Evolutionary conservation across 2,329 filamentous ascomycete species (phyloP).

Genomic region (Rachicladosporium sp.): DNA sequence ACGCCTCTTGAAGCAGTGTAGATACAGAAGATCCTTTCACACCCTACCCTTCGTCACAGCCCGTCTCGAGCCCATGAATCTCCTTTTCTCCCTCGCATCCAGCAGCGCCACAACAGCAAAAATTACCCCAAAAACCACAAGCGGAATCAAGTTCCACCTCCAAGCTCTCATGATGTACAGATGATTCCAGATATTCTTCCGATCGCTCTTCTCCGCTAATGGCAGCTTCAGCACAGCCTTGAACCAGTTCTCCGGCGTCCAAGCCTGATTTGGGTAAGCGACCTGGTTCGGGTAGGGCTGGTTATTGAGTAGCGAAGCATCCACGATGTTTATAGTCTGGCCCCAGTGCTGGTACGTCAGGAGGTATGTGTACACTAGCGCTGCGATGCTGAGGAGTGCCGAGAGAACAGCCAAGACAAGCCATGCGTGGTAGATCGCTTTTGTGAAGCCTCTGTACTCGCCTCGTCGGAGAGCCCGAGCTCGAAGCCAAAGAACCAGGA

Average conservation of each 20-base stretch:
- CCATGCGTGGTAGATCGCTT: constrained; percentile 13
- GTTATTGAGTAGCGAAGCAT: constrained; percentile 13
- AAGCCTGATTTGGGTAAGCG: constrained; percentile 14
- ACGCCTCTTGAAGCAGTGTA: too few relatives aligned
- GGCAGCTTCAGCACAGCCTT: constrained; percentile 13
- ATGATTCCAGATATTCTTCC: constrained; percentile 10
- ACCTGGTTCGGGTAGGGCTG: constrained; percentile 17
- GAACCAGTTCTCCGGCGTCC: constrained; percentile 22
- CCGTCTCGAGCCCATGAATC: too few relatives aligned
- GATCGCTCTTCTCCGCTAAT: constrained; percentile 7
- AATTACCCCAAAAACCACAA: constrained; percentile 14
- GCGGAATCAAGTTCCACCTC: constrained; percentile 20
- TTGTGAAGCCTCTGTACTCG: neutral
- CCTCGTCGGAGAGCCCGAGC: neutral
- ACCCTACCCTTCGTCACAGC: too few relatives aligned
- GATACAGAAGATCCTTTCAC: too few relatives aligned
- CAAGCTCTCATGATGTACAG: constrained; percentile 16
- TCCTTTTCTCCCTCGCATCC: constrained; percentile 5
- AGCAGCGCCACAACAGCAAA: constrained; percentile 9
- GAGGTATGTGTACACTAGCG: constrained; percentile 17
- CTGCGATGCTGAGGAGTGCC: constrained; percentile 13
- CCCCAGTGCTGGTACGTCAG: constrained; percentile 11
- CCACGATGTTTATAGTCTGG: constrained; percentile 14
- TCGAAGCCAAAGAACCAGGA: constrained; percentile 14
- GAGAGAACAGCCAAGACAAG: constrained; percentile 14